Conservation (phyloP, 1,284 basidiomycete genomes). For the Trichosporon faecale region DNA sequence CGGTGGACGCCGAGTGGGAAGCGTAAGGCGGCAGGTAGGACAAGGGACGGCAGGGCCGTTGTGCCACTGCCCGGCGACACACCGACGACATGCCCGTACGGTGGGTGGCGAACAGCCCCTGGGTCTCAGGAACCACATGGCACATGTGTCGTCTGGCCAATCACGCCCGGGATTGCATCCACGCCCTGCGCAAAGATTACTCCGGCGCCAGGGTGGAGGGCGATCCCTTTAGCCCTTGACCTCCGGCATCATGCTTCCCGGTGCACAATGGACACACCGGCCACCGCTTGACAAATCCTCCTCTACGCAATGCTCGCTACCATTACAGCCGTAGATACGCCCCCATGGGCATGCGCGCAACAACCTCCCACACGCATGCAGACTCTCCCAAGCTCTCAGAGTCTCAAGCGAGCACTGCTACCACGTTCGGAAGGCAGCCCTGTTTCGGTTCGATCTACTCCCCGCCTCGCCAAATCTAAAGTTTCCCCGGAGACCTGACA, state of each 20-base stretch:
- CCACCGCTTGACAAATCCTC: background rate
- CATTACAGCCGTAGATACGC: no score
- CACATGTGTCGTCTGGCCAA: background rate
- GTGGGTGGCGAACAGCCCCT: background rate
- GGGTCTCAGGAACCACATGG: background rate
- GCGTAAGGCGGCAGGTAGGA: background rate
- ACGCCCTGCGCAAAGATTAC: background rate
- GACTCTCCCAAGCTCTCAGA: background rate
- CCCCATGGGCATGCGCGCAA: no score
- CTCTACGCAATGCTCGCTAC: background rate
- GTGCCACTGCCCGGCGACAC: no score
- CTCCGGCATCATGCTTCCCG: background rate
- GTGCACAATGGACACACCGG: background rate
- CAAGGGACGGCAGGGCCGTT: background rate
- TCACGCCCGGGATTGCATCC: background rate
- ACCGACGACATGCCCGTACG: background rate
- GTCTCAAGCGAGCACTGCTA: background rate
- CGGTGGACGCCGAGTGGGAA: conserved; percentile 7
- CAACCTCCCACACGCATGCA: no score
- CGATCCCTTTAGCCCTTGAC: background rate
- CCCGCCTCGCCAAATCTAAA: background rate
- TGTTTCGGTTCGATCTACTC: background rate
- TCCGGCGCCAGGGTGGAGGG: background rate
- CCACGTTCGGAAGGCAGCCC: background rate
- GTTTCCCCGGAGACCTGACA: background rate